A percentile compares a stretch with the other conserved stretches of the same genome.
Conservation (phyloP, 169 alveolate genomes). For the Plasmodium knowlesi region DNA sequence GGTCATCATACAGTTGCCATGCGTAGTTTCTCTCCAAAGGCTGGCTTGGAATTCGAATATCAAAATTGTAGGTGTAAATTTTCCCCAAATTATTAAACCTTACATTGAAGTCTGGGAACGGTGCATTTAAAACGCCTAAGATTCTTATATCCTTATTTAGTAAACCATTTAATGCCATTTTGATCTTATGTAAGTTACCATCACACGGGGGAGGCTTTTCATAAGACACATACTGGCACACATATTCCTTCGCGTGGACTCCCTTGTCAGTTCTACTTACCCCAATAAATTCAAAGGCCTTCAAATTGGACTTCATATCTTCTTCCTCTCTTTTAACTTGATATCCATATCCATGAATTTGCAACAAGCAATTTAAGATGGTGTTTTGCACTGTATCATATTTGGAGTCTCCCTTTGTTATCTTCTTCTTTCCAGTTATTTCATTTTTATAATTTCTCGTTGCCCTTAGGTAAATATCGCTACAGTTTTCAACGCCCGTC, state of each 20-base stretch:
- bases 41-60: slow-evolving; percentile 70
- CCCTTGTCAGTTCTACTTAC: slow-evolving; percentile 87
- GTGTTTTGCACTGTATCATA: slow-evolving; percentile 74
- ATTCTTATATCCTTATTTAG: slow-evolving; percentile 80
- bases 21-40: slow-evolving; percentile 83
- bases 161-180: slow-evolving; percentile 76
- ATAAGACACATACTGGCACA: slow-evolving; percentile 83
- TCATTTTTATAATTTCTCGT: slow-evolving; percentile 4
- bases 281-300: slow-evolving; percentile 79
- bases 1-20: slow-evolving; percentile 82
- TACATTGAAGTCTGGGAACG: slow-evolving; percentile 77
- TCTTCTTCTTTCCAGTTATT: background rate
- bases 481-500: slow-evolving; percentile 78
- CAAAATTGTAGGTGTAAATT: slow-evolving; percentile 80
- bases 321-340: slow-evolving; percentile 5
- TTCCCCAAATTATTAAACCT: slow-evolving; percentile 82
- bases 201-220: slow-evolving; percentile 78
- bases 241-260: slow-evolving; percentile 82
- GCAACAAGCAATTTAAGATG: slow-evolving; percentile 75
- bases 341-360: slow-evolving; percentile 79
- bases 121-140: slow-evolving; percentile 76
- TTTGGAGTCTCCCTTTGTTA: background rate
- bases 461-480: slow-evolving; percentile 42
- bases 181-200: slow-evolving; percentile 76
- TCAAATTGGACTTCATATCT: background rate